phyloP scores from a whole-genome alignment of 208 protist species.

The Acanthamoeba sp. region DNA sequence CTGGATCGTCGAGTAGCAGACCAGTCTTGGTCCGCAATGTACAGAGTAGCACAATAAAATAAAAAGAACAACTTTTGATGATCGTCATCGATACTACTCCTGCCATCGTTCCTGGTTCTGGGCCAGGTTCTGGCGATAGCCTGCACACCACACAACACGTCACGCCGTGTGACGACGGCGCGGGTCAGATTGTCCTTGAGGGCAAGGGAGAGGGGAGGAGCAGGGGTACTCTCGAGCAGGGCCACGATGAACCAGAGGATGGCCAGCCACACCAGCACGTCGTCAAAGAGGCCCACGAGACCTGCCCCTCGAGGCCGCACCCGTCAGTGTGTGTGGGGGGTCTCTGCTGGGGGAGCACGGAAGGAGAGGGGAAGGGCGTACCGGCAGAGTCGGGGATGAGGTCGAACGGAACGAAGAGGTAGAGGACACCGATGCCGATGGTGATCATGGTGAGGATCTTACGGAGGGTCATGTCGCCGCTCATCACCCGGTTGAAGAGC shows the following conservation, averaged over 20 bases:
- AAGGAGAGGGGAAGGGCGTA: neutral
- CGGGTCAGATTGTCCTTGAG: neutral
- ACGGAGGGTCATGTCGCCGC: neutral
- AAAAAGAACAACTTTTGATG: too few species aligned
- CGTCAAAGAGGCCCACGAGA: slow-evolving; percentile 13
- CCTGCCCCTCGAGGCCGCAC: neutral
- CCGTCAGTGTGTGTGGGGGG: neutral
- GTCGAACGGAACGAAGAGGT: slow-evolving; percentile 37
- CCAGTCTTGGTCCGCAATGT: too few species aligned
- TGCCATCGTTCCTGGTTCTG: neutral
- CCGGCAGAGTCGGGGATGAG: slow-evolving; percentile 36
- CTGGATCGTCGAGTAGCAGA: slow-evolving; percentile 48
- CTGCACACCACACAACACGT: too few species aligned
- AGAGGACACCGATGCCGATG: neutral
- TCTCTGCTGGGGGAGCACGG: too few species aligned
- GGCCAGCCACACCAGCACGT: slow-evolving; percentile 19
- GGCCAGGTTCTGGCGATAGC: slow-evolving; percentile 34
- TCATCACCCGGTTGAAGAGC: slow-evolving; percentile 42
- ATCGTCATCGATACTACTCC: too few species aligned
- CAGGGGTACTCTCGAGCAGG: slow-evolving; percentile 16
- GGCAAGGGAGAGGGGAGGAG: neutral
- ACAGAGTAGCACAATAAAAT: too few species aligned
- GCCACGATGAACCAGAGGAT: slow-evolving; percentile 32
- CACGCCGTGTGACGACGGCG: neutral
- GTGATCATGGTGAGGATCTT: slow-evolving; percentile 35